Conservation (phyloP, 2,329 filamentous ascomycete genomes). For the Colletotrichum tanaceti region DNA sequence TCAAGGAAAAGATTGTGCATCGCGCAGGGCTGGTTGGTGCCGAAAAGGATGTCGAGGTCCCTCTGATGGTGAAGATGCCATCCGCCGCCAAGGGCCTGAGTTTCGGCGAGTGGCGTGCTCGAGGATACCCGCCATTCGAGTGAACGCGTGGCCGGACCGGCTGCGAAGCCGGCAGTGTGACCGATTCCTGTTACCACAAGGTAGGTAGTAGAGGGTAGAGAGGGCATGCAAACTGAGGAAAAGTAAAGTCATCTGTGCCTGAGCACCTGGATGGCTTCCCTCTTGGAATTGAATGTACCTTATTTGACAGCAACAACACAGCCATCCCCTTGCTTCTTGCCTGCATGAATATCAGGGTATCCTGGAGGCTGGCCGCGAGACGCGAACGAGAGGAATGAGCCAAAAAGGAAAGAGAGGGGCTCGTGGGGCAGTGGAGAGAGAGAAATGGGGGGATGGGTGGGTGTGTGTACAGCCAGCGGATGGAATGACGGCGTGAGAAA, state of each 20-base stretch:
- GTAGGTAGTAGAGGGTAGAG: no score
- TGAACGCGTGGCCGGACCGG: constrained; percentile 13
- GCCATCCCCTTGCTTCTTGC: constrained; percentile 27
- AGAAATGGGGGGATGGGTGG: background rate
- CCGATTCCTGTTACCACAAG: no score
- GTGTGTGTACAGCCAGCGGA: background rate
- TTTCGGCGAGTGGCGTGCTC: constrained; percentile 50
- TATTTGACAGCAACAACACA: constrained; percentile 13
- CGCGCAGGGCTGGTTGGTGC: constrained; percentile 50
- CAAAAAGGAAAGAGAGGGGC: constrained; percentile 7
- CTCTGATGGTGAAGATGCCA: constrained; percentile 58
- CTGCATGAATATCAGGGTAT: constrained; percentile 27
- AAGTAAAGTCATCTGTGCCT: constrained; percentile 22
- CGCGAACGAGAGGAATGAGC: constrained; percentile 8
- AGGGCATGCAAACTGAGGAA: no score
- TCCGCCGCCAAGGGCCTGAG: constrained; percentile 47
- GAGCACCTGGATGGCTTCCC: constrained; percentile 20
- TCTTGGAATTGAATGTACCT: constrained; percentile 21
- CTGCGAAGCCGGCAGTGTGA: constrained; percentile 1
- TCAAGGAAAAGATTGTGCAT: constrained; percentile 55
- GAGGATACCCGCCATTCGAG: constrained; percentile 37
- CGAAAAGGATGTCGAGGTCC: constrained; percentile 52
- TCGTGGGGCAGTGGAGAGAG: constrained; percentile 8
- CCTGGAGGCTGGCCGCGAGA: constrained; percentile 3
- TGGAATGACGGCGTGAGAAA: constrained; percentile 18